Conservation (phyloP, 768 basidiomycete species). For the Collybia sp. region DNA sequence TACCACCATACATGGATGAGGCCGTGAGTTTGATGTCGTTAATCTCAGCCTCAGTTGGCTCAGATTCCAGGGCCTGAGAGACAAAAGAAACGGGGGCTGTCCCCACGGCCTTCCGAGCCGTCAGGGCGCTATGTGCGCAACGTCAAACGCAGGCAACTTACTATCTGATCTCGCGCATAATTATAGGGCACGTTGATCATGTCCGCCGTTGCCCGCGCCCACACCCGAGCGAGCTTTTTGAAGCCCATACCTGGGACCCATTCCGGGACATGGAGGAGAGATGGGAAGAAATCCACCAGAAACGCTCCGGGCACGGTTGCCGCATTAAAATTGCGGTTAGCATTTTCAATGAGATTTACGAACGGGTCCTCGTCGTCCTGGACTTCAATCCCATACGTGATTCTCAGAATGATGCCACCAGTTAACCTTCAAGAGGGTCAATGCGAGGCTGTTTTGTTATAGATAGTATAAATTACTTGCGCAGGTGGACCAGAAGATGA, state of each 20-base stretch:
- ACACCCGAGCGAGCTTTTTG: slow-evolving; percentile 36
- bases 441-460: too few species aligned
- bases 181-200: slow-evolving; percentile 40
- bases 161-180: slow-evolving; percentile 43
- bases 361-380: slow-evolving; percentile 48
- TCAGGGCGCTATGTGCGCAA: too few species aligned
- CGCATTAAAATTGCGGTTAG: slow-evolving; percentile 46
- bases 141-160: slow-evolving; percentile 14
- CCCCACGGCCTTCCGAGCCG: slow-evolving; percentile 29
- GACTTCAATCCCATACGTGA: slow-evolving; percentile 55
- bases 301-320: slow-evolving; percentile 46
- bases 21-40: slow-evolving; percentile 37
- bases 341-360: slow-evolving; percentile 43
- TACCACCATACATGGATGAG: slow-evolving; percentile 42
- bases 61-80: slow-evolving; percentile 31
- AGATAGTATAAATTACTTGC: slow-evolving; percentile 29
- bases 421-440: slow-evolving; percentile 29
- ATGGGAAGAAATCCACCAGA: slow-evolving; percentile 36
- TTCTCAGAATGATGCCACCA: slow-evolving; percentile 47
- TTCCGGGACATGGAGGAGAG: slow-evolving; percentile 43
- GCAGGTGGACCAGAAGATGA: slow-evolving; percentile 28
- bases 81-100: slow-evolving; percentile 39
- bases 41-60: slow-evolving; percentile 25
- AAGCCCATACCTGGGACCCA: slow-evolving; percentile 57
- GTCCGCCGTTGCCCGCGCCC: slow-evolving; percentile 30